Evolutionary conservation across 2,329 filamentous ascomycete genomes (phyloP).

Genomic region (Monilinia polystroma): DNA sequence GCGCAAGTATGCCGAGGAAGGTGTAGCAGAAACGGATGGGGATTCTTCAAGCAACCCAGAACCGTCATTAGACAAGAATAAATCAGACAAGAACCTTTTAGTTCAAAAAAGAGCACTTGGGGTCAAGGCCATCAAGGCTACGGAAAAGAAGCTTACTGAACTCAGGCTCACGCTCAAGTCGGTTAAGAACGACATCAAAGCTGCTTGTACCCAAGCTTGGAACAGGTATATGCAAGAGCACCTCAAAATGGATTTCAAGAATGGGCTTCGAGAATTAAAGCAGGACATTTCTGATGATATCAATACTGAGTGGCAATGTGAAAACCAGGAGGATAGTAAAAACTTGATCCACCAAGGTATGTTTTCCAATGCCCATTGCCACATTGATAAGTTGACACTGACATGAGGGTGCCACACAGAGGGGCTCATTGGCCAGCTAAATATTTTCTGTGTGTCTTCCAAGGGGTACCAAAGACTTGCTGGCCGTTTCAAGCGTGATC

Average conservation of each 20-base stretch:
- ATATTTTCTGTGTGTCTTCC: neutral
- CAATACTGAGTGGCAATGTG: neutral
- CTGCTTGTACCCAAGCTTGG: neutral
- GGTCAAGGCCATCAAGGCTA: neutral
- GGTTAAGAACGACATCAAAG: neutral
- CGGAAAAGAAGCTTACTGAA: neutral
- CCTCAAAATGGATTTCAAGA: constrained; percentile 7
- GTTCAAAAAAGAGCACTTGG: neutral
- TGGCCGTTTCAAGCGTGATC: neutral
- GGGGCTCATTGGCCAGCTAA: neutral
- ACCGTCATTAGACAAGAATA: neutral
- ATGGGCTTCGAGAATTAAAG: constrained; percentile 2
- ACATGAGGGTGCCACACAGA: neutral
- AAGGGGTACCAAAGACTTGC: constrained; percentile 2
- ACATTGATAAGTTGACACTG: neutral
- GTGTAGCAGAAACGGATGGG: neutral
- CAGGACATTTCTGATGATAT: neutral
- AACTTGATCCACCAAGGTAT: neutral
- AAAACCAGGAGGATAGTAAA: neutral
- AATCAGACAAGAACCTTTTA: neutral
- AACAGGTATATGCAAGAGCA: neutral
- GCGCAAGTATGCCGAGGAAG: neutral
- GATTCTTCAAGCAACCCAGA: neutral
- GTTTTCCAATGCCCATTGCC: neutral
- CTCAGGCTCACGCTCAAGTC: neutral